These are phyloP conservation scores for Onygena corvina DNA, from an alignment of 2,329 filamentous ascomycete species.

Conservation along the genomic window DNA sequence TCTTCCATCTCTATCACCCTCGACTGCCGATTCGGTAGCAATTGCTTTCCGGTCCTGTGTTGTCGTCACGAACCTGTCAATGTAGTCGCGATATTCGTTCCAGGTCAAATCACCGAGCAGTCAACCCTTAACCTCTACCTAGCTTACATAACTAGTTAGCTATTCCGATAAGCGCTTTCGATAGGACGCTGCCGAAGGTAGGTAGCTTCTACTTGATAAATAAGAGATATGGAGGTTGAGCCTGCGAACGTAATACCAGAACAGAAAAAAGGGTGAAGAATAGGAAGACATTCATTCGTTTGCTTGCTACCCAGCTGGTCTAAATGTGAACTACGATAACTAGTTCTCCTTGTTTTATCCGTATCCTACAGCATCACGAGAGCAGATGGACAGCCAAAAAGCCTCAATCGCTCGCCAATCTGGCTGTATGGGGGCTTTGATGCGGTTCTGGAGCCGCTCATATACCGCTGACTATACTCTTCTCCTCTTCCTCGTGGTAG, in stretches of 20 bases:
- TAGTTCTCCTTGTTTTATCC: background rate
- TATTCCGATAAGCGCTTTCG: too few relatives aligned
- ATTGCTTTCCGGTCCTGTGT: background rate
- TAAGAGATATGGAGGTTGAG: too few relatives aligned
- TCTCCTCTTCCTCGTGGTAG: slow-evolving; percentile 55
- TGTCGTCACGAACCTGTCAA: too few relatives aligned
- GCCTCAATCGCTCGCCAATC: slow-evolving; percentile 17
- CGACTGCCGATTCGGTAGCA: background rate
- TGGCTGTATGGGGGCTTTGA: slow-evolving; percentile 37
- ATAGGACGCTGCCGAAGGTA: too few relatives aligned
- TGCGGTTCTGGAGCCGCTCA: slow-evolving; percentile 51
- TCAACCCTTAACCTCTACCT: too few relatives aligned
- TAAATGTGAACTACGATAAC: background rate
- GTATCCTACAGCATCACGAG: too few relatives aligned
- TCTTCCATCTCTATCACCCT: slow-evolving; percentile 30
- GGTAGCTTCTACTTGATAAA: too few relatives aligned
- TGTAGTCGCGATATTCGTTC: too few relatives aligned
- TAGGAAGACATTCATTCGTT: background rate
- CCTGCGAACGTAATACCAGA: background rate
- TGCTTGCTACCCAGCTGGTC: background rate
- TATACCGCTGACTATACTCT: slow-evolving; percentile 85
- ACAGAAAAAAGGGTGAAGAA: background rate
- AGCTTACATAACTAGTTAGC: too few relatives aligned
- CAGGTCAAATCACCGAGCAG: too few relatives aligned
- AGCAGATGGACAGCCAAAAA: background rate